Base-by-base conservation (phyloP, 441 rosid species). In the Geranium incanum region DNA sequence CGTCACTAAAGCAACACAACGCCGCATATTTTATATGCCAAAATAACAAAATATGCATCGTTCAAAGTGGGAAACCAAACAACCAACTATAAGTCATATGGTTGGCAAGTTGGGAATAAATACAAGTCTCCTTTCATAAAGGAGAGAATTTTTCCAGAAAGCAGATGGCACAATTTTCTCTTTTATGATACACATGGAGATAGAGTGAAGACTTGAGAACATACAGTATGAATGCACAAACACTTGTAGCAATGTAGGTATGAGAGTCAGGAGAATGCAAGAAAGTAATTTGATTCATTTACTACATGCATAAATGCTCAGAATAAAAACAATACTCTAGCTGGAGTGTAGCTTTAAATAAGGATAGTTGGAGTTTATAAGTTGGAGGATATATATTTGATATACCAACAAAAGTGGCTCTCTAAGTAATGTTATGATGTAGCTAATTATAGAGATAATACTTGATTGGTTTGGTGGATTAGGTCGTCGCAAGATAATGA, bases 391-490 rank as follows among this genome's bases (percentile, higher is more conserved):
- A 71, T 80, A 74, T 77, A 6, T 72, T 19, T 71, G 36, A 76
- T 69, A 82, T 63, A 74, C 83, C 81, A 66, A 70, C 69, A 64
- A 39, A 52, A 57, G 71, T 33, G 67, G 12, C 69, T 28, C 6
- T 62, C 13, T 62, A 11, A 62, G 66, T 62, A 62, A 15, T 48
- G 8, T 62, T 23, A 36, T 76, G 41, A 6, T 55, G 67, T 72
- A 78, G 48, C 71, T 74, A 68, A 77, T 52, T 12, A 1, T 48
- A 1, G 39, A 60, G 70, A 64, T 68, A 75, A 37, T 63, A 66
- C 1, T 8, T 71, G 12, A 69, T 67, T 39, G 55, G 73, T 72
- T 74, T 70, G 74, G 66, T 67, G 77, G 82, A 80, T 74, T 78
- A 73, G 81, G 76, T 76, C 63, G 38, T 76, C 63, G 38, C 28